Conservation (phyloP, 2,329 filamentous ascomycete genomes). For the Fusarium austroafricanum region DNA sequence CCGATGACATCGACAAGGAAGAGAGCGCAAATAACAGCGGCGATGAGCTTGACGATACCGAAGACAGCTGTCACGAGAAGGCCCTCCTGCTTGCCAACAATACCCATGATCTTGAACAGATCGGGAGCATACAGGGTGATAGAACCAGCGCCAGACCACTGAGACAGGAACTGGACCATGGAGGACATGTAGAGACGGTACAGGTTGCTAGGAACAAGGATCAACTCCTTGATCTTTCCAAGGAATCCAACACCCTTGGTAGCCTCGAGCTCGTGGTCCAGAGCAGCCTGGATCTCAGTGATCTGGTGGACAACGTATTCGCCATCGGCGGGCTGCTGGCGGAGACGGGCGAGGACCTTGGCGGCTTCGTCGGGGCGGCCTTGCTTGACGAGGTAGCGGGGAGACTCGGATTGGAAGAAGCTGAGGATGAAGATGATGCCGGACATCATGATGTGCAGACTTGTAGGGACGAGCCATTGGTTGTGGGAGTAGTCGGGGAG, state of each 20-base stretch:
- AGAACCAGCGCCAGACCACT: constrained; percentile 78
- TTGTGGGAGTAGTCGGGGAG: constrained; percentile 59
- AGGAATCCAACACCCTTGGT: constrained; percentile 72
- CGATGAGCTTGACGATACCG: constrained; percentile 77
- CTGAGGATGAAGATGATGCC: constrained; percentile 76
- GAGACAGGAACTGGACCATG: constrained; percentile 76
- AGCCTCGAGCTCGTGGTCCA: constrained; percentile 78
- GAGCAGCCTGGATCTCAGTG: constrained; percentile 70
- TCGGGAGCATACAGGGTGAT: constrained; percentile 83
- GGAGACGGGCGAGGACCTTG: constrained; percentile 66
- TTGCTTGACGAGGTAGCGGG: constrained; percentile 76
- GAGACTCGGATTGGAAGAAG: constrained; percentile 76
- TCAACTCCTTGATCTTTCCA: constrained; percentile 75
- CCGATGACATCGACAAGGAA: constrained; percentile 85
- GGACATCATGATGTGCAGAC: constrained; percentile 82
- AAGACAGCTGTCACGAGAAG: constrained; percentile 81
- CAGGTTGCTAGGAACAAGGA: constrained; percentile 74
- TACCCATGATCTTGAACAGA: constrained; percentile 78
- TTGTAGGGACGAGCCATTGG: constrained; percentile 75
- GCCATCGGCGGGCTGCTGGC: constrained; percentile 68
- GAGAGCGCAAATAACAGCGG: constrained; percentile 75
- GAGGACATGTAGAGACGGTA: constrained; percentile 78
- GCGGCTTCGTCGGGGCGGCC: constrained; percentile 69
- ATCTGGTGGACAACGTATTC: constrained; percentile 72
- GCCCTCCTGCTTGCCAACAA: constrained; percentile 74